Conservation (phyloP, 306 rosid species). For the Glycyrrhiza uralensis region DNA sequence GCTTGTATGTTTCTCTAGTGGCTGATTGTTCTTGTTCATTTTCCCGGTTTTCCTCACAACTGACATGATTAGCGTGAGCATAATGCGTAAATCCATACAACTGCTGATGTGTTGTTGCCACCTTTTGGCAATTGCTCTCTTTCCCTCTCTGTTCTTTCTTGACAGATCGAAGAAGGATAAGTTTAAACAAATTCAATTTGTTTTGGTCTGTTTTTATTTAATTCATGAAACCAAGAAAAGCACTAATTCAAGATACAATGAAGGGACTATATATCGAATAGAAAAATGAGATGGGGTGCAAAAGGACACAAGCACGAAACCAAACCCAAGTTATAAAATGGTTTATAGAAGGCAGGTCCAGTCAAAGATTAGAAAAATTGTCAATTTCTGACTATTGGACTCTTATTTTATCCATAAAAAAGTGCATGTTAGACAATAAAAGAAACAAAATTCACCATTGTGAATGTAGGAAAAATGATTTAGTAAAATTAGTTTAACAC, state of each 20-base stretch:
- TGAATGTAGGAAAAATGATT: too few relatives aligned
- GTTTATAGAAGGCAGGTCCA: not conserved
- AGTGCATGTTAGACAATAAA: too few relatives aligned
- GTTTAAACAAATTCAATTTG: not conserved
- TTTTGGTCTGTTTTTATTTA: not conserved
- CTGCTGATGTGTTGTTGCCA: not conserved
- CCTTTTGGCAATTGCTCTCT: not conserved
- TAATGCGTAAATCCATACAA: conserved; percentile 3
- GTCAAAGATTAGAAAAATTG: not conserved
- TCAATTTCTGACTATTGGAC: not conserved
- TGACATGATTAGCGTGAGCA: conserved; percentile 3
- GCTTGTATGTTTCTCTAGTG: conserved; percentile 8
- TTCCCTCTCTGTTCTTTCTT: not conserved
- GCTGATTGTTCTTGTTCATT: not conserved
- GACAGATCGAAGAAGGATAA: not conserved
- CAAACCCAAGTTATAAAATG: not conserved
- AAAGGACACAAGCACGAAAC: not conserved
- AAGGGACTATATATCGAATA: not conserved
- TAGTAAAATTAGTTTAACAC: too few relatives aligned
- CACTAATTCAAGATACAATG: not conserved
- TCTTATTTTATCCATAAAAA: too few relatives aligned
- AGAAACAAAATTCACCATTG: too few relatives aligned
- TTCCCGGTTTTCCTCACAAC: conserved; percentile 12
- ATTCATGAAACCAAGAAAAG: too few relatives aligned
- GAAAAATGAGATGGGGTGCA: not conserved